A percentile compares a stretch with the other conserved stretches of the same genome.
Conservation (phyloP, 2,329 filamentous ascomycete genomes). For the Curvularia lunata region DNA sequence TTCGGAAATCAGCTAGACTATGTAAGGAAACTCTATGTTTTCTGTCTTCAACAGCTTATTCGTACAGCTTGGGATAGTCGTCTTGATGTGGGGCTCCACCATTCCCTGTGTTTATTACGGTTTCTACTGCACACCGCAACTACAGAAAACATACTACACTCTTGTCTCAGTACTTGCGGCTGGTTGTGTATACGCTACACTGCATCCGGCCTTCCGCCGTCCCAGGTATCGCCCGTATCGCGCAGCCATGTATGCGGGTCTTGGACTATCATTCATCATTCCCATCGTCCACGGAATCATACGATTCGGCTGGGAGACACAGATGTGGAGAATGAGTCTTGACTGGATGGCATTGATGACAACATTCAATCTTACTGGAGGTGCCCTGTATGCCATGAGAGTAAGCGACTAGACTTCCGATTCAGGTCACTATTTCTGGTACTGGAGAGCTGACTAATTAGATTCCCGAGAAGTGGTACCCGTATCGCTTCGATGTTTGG, state of each 20-base stretch:
- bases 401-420: neutral
- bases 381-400: neutral
- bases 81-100: slow-evolving; percentile 5
- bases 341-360: slow-evolving; percentile 29
- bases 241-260: slow-evolving; percentile 3
- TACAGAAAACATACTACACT: slow-evolving; percentile 4
- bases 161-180: slow-evolving; percentile 1
- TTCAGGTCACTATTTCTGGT: neutral
- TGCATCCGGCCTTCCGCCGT: slow-evolving; percentile 4
- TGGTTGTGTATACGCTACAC: slow-evolving; percentile 5
- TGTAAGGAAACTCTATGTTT: neutral
- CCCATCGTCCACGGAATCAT: slow-evolving; percentile 7
- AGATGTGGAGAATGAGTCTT: slow-evolving; percentile 24
- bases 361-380: slow-evolving; percentile 14
- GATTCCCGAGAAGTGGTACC: slow-evolving; percentile 55
- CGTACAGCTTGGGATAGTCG: neutral
- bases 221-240: slow-evolving; percentile 1
- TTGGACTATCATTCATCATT: slow-evolving; percentile 3
- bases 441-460: slow-evolving; percentile 16
- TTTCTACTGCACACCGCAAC: neutral
- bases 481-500: slow-evolving; percentile 54
- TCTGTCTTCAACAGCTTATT: neutral
- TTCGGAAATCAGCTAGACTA: slow-evolving; percentile 9
- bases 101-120: slow-evolving; percentile 7
- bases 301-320: slow-evolving; percentile 22